Conservation (phyloP, 192 early-diverging fungal genomes). For the Geranomyces variabilis region DNA sequence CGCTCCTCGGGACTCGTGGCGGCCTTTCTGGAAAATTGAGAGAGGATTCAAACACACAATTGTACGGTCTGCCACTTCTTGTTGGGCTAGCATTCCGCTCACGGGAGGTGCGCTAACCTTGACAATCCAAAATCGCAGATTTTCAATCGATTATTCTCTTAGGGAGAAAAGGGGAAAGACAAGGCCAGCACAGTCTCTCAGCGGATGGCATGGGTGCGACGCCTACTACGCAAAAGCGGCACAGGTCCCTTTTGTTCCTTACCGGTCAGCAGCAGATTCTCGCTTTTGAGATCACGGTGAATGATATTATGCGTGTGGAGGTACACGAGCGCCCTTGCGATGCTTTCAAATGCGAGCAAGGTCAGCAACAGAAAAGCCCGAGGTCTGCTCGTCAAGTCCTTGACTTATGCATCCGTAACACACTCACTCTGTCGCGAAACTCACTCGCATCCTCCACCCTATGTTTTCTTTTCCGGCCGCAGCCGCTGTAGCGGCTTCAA, state of each 20-base stretch:
- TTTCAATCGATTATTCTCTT: slow-evolving; percentile 49
- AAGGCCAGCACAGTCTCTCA: background rate
- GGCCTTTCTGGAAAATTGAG: slow-evolving; percentile 12
- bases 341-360: slow-evolving; percentile 7
- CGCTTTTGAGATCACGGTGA: slow-evolving; percentile 50
- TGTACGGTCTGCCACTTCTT: background rate
- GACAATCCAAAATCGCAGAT: slow-evolving; percentile 53
- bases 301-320: slow-evolving; percentile 49
- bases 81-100: background rate
- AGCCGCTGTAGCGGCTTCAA: slow-evolving; percentile 9
- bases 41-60: background rate
- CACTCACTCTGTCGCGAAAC: slow-evolving; percentile 46
- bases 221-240: too few species aligned
- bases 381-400: too few species aligned
- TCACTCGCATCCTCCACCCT: slow-evolving; percentile 33
- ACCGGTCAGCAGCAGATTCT: slow-evolving; percentile 47
- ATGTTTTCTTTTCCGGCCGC: slow-evolving; percentile 7
- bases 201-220: too few species aligned
- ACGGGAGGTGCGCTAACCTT: slow-evolving; percentile 4
- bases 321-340: slow-evolving; percentile 48
- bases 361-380: background rate
- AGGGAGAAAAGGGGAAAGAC: background rate
- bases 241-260: too few species aligned
- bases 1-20: slow-evolving; percentile 35
- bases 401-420: too few species aligned